phyloP scores from a whole-genome alignment of 1,284 basidiomycete genomes.

The Malassezia japonica region DNA sequence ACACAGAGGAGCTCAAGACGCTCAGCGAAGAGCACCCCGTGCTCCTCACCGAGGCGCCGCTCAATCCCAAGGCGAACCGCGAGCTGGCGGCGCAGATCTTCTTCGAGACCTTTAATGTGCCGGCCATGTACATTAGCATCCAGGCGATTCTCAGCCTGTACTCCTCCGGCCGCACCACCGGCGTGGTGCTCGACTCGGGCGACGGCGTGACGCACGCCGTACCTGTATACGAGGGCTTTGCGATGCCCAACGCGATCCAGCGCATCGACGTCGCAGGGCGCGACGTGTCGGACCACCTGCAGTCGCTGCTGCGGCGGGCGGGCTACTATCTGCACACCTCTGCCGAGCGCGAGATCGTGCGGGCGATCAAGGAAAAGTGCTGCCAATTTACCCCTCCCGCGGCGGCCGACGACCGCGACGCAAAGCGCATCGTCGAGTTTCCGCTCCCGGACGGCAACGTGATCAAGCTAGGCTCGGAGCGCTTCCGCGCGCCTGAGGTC shows the following conservation, averaged over 20 bases:
- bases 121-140: constrained; percentile 89
- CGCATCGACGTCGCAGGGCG: constrained; percentile 89
- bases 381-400: constrained; percentile 90
- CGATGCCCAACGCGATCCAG: constrained; percentile 95
- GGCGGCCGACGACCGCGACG: constrained; percentile 86
- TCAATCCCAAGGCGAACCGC: constrained; percentile 83
- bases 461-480: constrained; percentile 83
- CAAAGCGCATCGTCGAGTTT: constrained; percentile 65
- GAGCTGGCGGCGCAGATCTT: constrained; percentile 95
- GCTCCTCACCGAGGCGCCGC: constrained; percentile 78
- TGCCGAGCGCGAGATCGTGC: constrained; percentile 90
- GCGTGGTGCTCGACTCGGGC: constrained; percentile 95
- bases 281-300: constrained; percentile 89
- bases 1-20: constrained; percentile 43
- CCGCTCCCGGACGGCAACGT: constrained; percentile 88
- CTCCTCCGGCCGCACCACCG: constrained; percentile 96
- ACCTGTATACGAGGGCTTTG: constrained; percentile 97
- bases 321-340: constrained; percentile 93
- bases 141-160: constrained; percentile 98
- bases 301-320: constrained; percentile 81
- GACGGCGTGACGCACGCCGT: constrained; percentile 98
- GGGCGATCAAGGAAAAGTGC: constrained; percentile 95
- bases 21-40: constrained; percentile 74
- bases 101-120: constrained; percentile 98
- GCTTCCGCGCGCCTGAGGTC: constrained; percentile 94